A percentile compares a stretch with the other conserved stretches of the same genome.
These are phyloP conservation scores for Clitocybe nebularis DNA, from an alignment of 1,284 basidiomycete species.

Conservation along the genomic window DNA sequence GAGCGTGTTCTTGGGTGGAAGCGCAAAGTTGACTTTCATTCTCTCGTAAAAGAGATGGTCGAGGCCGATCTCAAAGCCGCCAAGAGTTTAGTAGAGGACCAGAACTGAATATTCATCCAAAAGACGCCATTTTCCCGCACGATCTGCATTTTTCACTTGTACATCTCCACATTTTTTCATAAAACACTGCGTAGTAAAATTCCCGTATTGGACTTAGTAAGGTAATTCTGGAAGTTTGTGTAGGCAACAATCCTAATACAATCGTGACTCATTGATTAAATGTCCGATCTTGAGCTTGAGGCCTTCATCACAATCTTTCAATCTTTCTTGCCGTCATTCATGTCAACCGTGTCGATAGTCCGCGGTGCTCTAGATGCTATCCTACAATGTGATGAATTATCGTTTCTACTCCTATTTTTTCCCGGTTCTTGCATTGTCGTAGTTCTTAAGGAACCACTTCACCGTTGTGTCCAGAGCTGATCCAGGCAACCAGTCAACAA, in stretches of 20 bases:
- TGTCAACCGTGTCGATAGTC: too few relatives aligned
- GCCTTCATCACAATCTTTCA: too few relatives aligned
- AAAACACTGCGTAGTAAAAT: too few relatives aligned
- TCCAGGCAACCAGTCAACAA: neutral
- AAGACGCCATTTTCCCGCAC: conserved; percentile 15
- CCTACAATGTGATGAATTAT: neutral
- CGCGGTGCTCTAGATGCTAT: too few relatives aligned
- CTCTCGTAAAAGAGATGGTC: conserved; percentile 88
- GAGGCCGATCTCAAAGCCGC: conserved; percentile 69
- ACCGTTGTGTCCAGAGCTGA: conserved; percentile 68
- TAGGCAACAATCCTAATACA: too few relatives aligned
- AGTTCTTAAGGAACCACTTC: conserved; percentile 78
- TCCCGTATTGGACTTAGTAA: too few relatives aligned
- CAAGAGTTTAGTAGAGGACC: conserved; percentile 71
- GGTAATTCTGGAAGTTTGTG: too few relatives aligned
- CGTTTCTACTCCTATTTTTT: conserved; percentile 21
- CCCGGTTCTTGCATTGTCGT: conserved; percentile 61
- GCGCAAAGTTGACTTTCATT: conserved; percentile 74
- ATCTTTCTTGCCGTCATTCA: too few relatives aligned
- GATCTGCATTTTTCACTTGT: neutral
- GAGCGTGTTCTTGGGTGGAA: conserved; percentile 84
- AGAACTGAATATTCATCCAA: conserved; percentile 63
- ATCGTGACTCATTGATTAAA: too few relatives aligned
- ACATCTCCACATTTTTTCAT: too few relatives aligned
- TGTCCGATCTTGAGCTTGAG: too few relatives aligned